Evolutionary conservation across 2,329 filamentous ascomycete genomes (phyloP).

Genomic region (Xylariaceae sp.): DNA sequence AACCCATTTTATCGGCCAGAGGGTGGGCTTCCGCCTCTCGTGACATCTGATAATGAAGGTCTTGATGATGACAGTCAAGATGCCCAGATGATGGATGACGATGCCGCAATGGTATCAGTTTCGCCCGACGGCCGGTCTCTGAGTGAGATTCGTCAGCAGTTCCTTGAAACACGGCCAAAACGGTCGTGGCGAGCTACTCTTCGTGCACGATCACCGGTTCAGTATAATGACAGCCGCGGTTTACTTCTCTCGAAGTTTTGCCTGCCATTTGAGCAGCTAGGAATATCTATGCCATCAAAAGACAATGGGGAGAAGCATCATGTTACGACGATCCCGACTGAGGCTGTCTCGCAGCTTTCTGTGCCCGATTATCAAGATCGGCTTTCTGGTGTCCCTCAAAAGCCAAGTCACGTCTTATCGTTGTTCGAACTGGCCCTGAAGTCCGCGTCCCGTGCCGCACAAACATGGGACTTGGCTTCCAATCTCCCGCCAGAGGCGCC

Average conservation of each 20-base stretch:
- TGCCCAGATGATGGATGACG: background rate
- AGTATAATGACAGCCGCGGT: slow-evolving; percentile 32
- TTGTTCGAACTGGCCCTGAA: slow-evolving; percentile 48
- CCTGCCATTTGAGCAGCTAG: slow-evolving; percentile 17
- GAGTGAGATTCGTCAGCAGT: slow-evolving; percentile 1
- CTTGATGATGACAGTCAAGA: background rate
- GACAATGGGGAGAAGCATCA: slow-evolving; percentile 1
- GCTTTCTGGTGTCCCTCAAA: background rate
- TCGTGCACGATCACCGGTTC: slow-evolving; percentile 29
- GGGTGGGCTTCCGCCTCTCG: slow-evolving; percentile 1
- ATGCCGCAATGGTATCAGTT: background rate
- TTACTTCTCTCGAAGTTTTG: slow-evolving; percentile 27
- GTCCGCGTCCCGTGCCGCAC: slow-evolving; percentile 40
- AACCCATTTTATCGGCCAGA: slow-evolving; percentile 55
- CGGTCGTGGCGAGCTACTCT: slow-evolving; percentile 22
- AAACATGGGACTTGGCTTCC: slow-evolving; percentile 39
- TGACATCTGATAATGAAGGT: background rate
- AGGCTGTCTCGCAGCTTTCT: slow-evolving; percentile 21
- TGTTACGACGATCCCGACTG: slow-evolving; percentile 20
- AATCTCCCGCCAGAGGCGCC: slow-evolving; percentile 40
- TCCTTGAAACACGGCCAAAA: too few species aligned
- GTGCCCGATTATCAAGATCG: slow-evolving; percentile 13
- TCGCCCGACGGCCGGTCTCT: background rate
- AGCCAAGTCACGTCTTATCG: slow-evolving; percentile 40
- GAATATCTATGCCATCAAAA: background rate